A percentile compares a stretch with the other conserved stretches of the same genome.
These are phyloP conservation scores for Vaccinium macrocarpon DNA, from an alignment of 148 eudicot genomes.

Conservation along the genomic window DNA sequence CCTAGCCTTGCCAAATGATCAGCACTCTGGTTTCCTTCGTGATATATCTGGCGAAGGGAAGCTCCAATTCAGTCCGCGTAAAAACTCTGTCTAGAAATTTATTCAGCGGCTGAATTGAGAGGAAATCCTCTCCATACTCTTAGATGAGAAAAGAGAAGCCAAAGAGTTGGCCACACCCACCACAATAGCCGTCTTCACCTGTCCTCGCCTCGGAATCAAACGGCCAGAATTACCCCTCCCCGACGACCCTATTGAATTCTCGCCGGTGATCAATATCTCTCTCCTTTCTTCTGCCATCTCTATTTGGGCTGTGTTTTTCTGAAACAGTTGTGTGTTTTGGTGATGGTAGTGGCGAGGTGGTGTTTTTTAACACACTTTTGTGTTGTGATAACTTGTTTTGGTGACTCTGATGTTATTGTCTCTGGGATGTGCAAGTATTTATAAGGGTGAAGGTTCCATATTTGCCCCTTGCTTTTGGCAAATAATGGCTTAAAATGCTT, in stretches of 20 bases:
- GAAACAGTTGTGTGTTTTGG: too few relatives aligned
- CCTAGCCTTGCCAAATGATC: too few relatives aligned
- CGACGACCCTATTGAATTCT: not conserved
- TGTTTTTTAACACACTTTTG: too few relatives aligned
- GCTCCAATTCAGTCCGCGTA: too few relatives aligned
- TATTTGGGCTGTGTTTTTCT: too few relatives aligned
- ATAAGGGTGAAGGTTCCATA: not conserved
- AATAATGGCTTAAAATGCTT: not conserved
- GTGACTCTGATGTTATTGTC: too few relatives aligned
- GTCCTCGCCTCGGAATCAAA: constrained; percentile 35
- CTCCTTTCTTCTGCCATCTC: constrained; percentile 21
- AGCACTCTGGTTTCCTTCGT: too few relatives aligned
- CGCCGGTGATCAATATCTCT: constrained; percentile 13
- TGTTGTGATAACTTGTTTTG: too few relatives aligned
- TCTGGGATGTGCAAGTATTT: too few relatives aligned
- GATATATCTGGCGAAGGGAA: too few relatives aligned
- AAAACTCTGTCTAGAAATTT: not conserved
- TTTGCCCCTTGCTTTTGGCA: not conserved
- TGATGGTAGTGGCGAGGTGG: too few relatives aligned
- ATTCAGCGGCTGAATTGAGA: not conserved
- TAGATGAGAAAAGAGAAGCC: constrained; percentile 13
- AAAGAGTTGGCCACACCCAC: constrained; percentile 26
- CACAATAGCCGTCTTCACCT: constrained; percentile 33
- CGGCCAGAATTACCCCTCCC: constrained; percentile 23
- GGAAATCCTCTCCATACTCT: too few relatives aligned